A percentile compares a stretch with the other conserved stretches of the same genome.
Evolutionary conservation across 2,329 filamentous ascomycete genomes (phyloP).

Genomic region (Stachybotrys echinatus): DNA sequence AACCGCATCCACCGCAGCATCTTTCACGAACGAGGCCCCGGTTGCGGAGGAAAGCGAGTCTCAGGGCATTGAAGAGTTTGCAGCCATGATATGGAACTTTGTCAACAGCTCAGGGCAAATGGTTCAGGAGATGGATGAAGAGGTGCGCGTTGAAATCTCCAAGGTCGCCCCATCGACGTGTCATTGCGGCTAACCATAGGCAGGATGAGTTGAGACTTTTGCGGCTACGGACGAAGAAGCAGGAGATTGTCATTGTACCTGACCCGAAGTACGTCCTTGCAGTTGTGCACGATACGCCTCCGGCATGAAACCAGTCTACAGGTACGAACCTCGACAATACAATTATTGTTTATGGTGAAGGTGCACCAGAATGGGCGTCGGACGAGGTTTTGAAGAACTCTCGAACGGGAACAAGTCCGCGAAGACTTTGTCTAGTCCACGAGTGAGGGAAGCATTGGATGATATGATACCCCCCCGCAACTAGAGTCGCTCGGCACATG

Average conservation of each 20-base stretch:
- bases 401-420: no score
- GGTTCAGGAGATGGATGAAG: slow-evolving; percentile 67
- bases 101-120: slow-evolving; percentile 63
- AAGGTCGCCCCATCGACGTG: not conserved
- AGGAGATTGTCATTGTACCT: slow-evolving; percentile 79
- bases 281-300: slow-evolving; percentile 76
- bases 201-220: slow-evolving; percentile 74
- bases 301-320: slow-evolving; percentile 38
- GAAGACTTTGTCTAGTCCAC: not conserved
- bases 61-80: slow-evolving; percentile 66
- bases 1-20: slow-evolving; percentile 28
- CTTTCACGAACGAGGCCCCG: slow-evolving; percentile 41
- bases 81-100: slow-evolving; percentile 71
- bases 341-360: no score
- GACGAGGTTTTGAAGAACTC: no score
- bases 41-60: slow-evolving; percentile 41
- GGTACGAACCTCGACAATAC: no score
- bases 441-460: not conserved
- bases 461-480: not conserved
- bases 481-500: not conserved
- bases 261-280: slow-evolving; percentile 74
- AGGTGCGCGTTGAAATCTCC: slow-evolving; percentile 38
- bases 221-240: slow-evolving; percentile 74
- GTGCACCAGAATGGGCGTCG: no score
- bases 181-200: slow-evolving; percentile 12